Evolutionary conservation across 2,329 filamentous ascomycete genomes (phyloP).

Genomic region (Chrysosphaeria jannelii): DNA sequence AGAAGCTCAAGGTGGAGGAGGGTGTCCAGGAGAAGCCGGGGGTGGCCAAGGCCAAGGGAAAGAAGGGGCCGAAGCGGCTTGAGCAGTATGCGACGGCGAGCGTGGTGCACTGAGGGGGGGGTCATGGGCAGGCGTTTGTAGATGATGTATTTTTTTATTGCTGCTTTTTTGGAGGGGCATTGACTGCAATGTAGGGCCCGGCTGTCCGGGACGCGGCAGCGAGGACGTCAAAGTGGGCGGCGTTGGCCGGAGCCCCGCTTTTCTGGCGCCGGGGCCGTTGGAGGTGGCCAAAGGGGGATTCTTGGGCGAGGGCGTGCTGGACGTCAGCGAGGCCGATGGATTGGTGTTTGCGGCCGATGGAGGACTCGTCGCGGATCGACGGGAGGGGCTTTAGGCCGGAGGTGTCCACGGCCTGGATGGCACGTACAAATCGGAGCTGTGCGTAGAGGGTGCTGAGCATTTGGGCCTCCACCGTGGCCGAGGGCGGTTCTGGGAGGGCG

Average conservation of each 20-base stretch:
- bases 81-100: slow-evolving; percentile 1
- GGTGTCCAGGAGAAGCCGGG: not conserved
- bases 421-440: slow-evolving; percentile 73
- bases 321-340: slow-evolving; percentile 28
- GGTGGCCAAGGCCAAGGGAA: slow-evolving; percentile 1
- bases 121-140: not conserved
- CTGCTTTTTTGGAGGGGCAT: slow-evolving; percentile 12
- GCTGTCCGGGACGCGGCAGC: slow-evolving; percentile 31
- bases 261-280: slow-evolving; percentile 12
- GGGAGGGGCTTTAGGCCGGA: slow-evolving; percentile 39
- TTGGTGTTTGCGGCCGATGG: slow-evolving; percentile 18
- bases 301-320: slow-evolving; percentile 21
- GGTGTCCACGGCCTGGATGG: slow-evolving; percentile 56
- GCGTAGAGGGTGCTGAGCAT: slow-evolving; percentile 50
- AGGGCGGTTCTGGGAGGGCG: slow-evolving; percentile 45
- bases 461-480: slow-evolving; percentile 20
- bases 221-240: slow-evolving; percentile 41
- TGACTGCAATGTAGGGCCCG: slow-evolving; percentile 51
- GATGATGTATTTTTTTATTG: slow-evolving; percentile 1
- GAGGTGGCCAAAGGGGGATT: slow-evolving; percentile 28
- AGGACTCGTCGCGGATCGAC: slow-evolving; percentile 56
- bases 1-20: slow-evolving; percentile 5
- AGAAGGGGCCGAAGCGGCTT: no score
- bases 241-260: slow-evolving; percentile 12
- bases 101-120: slow-evolving; percentile 1